These are phyloP conservation scores for Aspergillus incahuasiensis DNA, from an alignment of 495 filamentous ascomycete species.

Conservation along the genomic window DNA sequence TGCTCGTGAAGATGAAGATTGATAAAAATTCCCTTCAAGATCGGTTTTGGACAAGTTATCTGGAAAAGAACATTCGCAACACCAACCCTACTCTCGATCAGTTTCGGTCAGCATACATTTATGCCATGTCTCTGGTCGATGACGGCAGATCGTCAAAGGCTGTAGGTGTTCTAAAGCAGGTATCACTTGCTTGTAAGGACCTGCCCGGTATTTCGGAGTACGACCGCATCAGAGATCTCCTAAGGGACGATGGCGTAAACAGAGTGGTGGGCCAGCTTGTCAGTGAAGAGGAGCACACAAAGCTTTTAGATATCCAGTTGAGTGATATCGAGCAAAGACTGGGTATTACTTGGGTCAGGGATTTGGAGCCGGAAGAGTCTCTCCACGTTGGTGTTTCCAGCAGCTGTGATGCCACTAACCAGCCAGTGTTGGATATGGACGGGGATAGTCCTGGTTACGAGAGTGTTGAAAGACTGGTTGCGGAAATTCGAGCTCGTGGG, in stretches of 20 bases:
- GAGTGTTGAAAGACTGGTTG: constrained; percentile 24
- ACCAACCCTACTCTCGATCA: background rate
- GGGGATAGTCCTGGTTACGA: constrained; percentile 25
- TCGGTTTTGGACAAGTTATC: no score
- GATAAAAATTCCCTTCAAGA: constrained; percentile 7
- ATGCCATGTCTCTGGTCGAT: constrained; percentile 20
- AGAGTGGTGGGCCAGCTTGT: constrained; percentile 22
- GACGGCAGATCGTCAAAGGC: constrained; percentile 18
- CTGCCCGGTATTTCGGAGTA: constrained; percentile 26
- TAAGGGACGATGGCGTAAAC: constrained; percentile 15
- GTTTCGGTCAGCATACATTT: constrained; percentile 22
- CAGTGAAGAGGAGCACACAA: constrained; percentile 17
- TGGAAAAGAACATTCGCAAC: no score
- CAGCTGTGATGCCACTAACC: constrained; percentile 13
- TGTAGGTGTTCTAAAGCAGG: constrained; percentile 18
- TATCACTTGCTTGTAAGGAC: constrained; percentile 21
- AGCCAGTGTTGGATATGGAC: constrained; percentile 27
- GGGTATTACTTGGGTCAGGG: constrained; percentile 25
- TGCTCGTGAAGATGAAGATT: constrained; percentile 23
- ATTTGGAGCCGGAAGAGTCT: background rate
- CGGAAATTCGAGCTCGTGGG: constrained; percentile 27
- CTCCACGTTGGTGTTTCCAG: constrained; percentile 20
- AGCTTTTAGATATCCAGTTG: constrained; percentile 25
- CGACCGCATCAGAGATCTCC: constrained; percentile 13
- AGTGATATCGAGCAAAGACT: constrained; percentile 26